These are phyloP conservation scores for Tricharina praecox DNA, from an alignment of 495 filamentous ascomycete genomes.

Conservation along the genomic window DNA sequence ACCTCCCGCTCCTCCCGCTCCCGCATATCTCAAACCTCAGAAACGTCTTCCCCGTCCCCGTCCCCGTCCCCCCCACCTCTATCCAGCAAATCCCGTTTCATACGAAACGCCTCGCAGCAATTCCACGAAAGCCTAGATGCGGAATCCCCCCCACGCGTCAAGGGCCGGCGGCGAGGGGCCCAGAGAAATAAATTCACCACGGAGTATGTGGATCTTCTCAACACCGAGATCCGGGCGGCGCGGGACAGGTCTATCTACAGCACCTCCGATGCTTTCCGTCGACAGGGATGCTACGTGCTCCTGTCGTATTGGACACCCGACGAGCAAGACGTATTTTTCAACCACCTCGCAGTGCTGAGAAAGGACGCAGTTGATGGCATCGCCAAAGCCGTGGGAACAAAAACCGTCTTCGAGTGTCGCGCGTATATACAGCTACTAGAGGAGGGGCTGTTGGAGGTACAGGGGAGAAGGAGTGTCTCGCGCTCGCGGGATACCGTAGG, in stretches of 20 bases:
- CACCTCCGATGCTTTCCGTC: neutral
- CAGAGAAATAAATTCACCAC: constrained; percentile 30
- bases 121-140: neutral
- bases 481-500: constrained; percentile 18
- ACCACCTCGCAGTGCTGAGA: constrained; percentile 44
- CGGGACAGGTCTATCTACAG: constrained; percentile 22
- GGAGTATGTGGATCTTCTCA: constrained; percentile 44
- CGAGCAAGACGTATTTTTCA: constrained; percentile 59
- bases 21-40: neutral
- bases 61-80: neutral
- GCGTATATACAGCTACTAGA: constrained; percentile 49
- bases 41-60: neutral
- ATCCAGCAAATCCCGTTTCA: neutral
- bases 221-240: constrained; percentile 35
- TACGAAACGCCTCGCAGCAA: neutral
- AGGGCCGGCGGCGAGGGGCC: constrained; percentile 8
- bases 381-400: constrained; percentile 46
- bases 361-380: constrained; percentile 43
- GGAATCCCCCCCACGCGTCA: neutral
- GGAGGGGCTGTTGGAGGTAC: constrained; percentile 29
- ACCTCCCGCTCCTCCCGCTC: too few species aligned
- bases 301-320: constrained; percentile 40
- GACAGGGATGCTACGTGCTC: constrained; percentile 7
- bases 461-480: constrained; percentile 17
- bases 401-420: constrained; percentile 55